A percentile compares a stretch with the other conserved stretches of the same genome.
Conservation (phyloP, 2,329 filamentous ascomycete species). For the Lachnellula hyalina region DNA sequence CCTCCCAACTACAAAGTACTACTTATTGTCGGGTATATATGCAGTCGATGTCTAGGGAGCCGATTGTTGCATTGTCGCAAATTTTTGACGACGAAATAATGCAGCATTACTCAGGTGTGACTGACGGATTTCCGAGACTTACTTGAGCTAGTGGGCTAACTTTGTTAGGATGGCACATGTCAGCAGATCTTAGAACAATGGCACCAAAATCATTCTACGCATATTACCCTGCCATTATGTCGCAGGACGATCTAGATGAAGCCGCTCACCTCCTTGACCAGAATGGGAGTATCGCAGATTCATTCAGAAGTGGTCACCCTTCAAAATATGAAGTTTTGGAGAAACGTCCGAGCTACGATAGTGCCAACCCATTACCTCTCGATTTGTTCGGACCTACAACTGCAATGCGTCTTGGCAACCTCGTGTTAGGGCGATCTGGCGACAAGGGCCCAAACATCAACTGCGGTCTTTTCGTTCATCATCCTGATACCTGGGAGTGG, state of each 20-base stretch:
- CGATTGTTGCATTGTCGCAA: too few relatives aligned
- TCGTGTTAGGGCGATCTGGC: slow-evolving; percentile 25
- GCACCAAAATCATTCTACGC: slow-evolving; percentile 21
- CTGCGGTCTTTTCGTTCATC: slow-evolving; percentile 39
- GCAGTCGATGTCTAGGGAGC: too few relatives aligned
- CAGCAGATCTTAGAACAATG: too few relatives aligned
- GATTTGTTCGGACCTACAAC: slow-evolving; percentile 21
- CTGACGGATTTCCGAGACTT: too few relatives aligned
- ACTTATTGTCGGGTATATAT: too few relatives aligned
- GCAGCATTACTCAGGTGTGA: too few relatives aligned
- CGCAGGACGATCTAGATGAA: slow-evolving; percentile 21
- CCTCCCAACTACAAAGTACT: too few relatives aligned
- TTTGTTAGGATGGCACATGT: too few relatives aligned
- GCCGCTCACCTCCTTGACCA: slow-evolving; percentile 10
- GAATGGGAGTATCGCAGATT: not conserved
- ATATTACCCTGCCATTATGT: slow-evolving; percentile 25
- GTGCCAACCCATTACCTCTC: slow-evolving; percentile 4
- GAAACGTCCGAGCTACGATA: slow-evolving; percentile 2
- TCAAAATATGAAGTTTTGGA: not conserved
- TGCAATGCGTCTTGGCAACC: slow-evolving; percentile 22
- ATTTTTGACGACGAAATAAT: too few relatives aligned
- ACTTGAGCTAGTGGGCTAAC: too few relatives aligned
- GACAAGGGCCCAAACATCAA: slow-evolving; percentile 32
- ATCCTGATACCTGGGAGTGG: slow-evolving; percentile 5
- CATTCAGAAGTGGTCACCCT: not conserved